A percentile compares a stretch with the other conserved stretches of the same genome.
Conservation (phyloP, 1,284 basidiomycete species). For the Pseudozyma sp. region DNA sequence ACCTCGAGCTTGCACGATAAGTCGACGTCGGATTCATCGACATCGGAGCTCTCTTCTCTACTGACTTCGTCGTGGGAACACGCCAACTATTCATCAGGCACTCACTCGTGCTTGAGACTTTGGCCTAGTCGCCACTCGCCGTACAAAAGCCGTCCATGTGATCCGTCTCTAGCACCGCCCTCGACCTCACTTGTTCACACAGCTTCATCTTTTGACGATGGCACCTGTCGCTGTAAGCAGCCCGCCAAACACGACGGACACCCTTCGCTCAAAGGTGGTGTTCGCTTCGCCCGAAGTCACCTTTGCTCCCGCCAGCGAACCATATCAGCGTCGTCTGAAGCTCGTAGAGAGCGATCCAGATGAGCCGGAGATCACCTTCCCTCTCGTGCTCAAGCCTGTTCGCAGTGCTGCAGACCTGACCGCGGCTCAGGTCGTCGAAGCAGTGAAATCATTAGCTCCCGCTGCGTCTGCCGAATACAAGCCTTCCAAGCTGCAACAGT, state of each 20-base stretch:
- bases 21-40: too few species aligned
- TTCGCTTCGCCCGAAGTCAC: slow-evolving; percentile 12
- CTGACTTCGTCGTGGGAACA: too few species aligned
- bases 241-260: neutral
- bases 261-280: slow-evolving; percentile 10
- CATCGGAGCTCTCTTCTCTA: too few species aligned
- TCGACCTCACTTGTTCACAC: neutral
- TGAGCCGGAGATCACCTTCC: slow-evolving; percentile 29
- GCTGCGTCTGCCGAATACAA: slow-evolving; percentile 7
- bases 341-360: slow-evolving; percentile 18
- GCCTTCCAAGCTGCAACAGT: slow-evolving; percentile 24
- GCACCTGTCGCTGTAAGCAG: slow-evolving; percentile 30
- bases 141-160: neutral
- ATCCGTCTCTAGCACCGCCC: neutral
- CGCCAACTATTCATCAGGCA: too few species aligned
- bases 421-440: slow-evolving; percentile 10
- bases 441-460: slow-evolving; percentile 19
- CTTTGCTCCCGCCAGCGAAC: slow-evolving; percentile 15
- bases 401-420: slow-evolving; percentile 3
- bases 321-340: slow-evolving; percentile 37
- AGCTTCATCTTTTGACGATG: slow-evolving; percentile 5
- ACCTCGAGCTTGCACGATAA: too few species aligned
- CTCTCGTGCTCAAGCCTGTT: slow-evolving; percentile 20
- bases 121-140: too few species aligned
- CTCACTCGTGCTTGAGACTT: too few species aligned